Conservation (phyloP, 768 basidiomycete genomes). For the Punctularia strigosozonata region DNA sequence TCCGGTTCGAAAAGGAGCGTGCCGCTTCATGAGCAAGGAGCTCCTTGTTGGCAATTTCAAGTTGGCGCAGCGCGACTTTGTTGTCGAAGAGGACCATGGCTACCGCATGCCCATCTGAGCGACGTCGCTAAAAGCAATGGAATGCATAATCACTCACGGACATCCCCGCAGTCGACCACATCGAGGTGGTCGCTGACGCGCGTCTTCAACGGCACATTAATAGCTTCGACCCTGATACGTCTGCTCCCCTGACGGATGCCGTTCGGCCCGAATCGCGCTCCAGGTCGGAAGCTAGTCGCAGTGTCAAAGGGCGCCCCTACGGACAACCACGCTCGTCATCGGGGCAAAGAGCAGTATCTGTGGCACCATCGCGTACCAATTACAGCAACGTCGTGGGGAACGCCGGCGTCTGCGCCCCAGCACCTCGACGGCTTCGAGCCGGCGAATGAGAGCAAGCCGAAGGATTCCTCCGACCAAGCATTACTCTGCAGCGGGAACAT, state of each 20-base stretch:
- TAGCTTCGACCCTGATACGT: conserved; percentile 14
- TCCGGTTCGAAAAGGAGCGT: conserved; percentile 7
- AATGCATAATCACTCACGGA: conserved; percentile 12
- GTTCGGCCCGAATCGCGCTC: conserved; percentile 22
- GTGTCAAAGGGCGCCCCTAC: conserved; percentile 20
- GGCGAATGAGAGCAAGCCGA: neutral
- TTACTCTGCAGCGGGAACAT: too few relatives aligned
- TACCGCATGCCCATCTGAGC: neutral
- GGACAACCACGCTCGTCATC: neutral
- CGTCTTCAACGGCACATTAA: conserved; percentile 18
- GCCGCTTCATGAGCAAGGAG: conserved; percentile 9
- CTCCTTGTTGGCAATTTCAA: conserved; percentile 18
- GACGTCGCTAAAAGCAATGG: neutral
- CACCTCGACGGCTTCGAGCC: neutral
- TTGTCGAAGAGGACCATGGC: conserved; percentile 16
- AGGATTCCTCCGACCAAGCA: neutral
- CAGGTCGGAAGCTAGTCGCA: conserved; percentile 19
- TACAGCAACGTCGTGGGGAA: conserved; percentile 12
- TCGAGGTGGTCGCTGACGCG: conserved; percentile 15
- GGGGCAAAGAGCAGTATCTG: too few relatives aligned
- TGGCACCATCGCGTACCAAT: conserved; percentile 6
- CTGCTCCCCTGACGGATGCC: conserved; percentile 21
- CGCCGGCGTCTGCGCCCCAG: neutral
- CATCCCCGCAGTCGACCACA: conserved; percentile 20
- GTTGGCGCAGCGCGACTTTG: conserved; percentile 19